Evolutionary conservation across 805 yeast genomes (phyloP).

Genomic region (Hanseniaspora osmophila): DNA sequence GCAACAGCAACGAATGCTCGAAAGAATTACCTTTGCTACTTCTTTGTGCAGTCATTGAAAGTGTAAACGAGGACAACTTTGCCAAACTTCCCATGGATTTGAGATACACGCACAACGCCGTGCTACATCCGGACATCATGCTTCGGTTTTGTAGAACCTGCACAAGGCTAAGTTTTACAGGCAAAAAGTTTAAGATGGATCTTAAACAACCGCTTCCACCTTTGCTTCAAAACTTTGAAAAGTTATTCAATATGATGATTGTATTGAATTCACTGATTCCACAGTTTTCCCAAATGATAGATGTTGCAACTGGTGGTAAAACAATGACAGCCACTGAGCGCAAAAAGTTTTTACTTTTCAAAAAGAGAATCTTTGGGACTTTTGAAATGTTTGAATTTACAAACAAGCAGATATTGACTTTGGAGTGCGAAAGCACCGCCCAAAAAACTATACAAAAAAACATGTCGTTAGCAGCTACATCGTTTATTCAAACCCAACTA

Average conservation of each 20-base stretch:
- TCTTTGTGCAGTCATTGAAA: not conserved
- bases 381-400: conserved; percentile 38
- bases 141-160: conserved; percentile 61
- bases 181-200: conserved; percentile 35
- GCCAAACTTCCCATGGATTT: not conserved
- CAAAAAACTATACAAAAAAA: not conserved
- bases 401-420: conserved; percentile 12
- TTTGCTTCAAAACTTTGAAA: conserved; percentile 28
- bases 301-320: conserved; percentile 20
- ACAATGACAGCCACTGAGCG: conserved; percentile 11
- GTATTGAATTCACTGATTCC: conserved; percentile 30
- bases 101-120: not conserved
- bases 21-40: conserved; percentile 38
- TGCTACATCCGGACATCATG: conserved; percentile 12
- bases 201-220: conserved; percentile 20
- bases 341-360: conserved; percentile 25
- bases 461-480: conserved; percentile 40
- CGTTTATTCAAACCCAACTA: conserved; percentile 54
- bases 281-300: conserved; percentile 27
- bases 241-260: conserved; percentile 25
- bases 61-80: not conserved
- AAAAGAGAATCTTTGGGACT: conserved; percentile 33
- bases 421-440: too few relatives aligned
- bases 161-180: conserved; percentile 44
- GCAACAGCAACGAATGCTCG: conserved; percentile 64